Evolutionary conservation across 1,284 basidiomycete genomes (phyloP), one percentile per base, ranked within the genome.

Genomic region (Fomitiporia mediterranea): DNA sequence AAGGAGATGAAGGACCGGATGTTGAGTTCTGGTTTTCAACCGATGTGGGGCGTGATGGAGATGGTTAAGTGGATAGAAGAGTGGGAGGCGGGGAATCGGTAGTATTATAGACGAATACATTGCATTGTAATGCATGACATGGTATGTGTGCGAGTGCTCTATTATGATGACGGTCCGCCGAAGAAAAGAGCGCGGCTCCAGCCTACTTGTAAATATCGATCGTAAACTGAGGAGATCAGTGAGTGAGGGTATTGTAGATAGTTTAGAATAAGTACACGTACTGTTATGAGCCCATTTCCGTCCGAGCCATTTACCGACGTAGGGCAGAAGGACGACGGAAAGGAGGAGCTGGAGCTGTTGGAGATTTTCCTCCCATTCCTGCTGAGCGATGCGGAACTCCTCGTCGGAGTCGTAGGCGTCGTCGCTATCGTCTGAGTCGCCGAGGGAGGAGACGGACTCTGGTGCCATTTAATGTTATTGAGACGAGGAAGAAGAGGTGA

Each of bases 311-410:
- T 91, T 94, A 46, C 94, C 94, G 58, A 94, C 70, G 73, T 86
- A 89, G 2, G 94, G 94, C 56, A 96, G 75, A 50, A 95, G 73
- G 40, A 95, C 84, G 58, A 93, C 76, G 40, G 88, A 82, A 55
- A 92, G 69, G 27, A 96, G 80, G 64, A 91, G 80, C 66, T 91
- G 84, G 46, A 97, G 78, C 69, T 97, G 91, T 61, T 83, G 74
- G 53, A 96, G 66, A 65, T 86, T 90, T 70, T 96, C 94, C 65
- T 93, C 88, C 94, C 94, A 96, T 74, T 97, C 93, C 65, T 88
- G 79, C 69, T 93, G 89, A 6, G 90, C 89, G 57, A 91, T 73
- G 15, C 81, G 82, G 60, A 81, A 81, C 60, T 88, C 84, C 61
- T 84, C 86, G 61, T 91, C 88, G 5, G 75, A 77, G 68, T 88